Base-by-base conservation (phyloP, 116 monocot species). In the Zostera marina region DNA sequence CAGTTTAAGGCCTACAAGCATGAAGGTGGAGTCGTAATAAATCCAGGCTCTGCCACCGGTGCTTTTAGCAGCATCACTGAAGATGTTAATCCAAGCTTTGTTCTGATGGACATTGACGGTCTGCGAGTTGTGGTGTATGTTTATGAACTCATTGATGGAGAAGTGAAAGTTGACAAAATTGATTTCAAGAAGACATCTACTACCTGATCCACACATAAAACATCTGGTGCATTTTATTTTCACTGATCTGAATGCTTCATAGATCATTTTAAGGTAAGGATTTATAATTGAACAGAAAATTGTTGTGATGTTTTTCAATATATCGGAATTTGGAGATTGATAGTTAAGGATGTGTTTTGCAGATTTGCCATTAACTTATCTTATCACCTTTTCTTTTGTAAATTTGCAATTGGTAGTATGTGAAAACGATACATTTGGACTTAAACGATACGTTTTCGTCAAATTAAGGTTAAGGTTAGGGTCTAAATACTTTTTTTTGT, bases 1-100 rank as follows among this genome's bases (percentile, higher is more conserved):
- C 92, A 87, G 66, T 93, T 93, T 72, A 93, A 93, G 77, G 92
- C 92, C 10, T 93, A 94, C 75, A 94, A 88, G 73, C 94, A 94
- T 23, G 94, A 88, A 69, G 88, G 88, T 0, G 88, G 94, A n/a
- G 94, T 94, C 1, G 94, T 88, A 12, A 88, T 94, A 54, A 94
- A 94, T 65, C 94, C 94, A 0, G 94, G 88, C n/a, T 88, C 88
- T 9, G 94, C 84, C 9, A 94, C 94, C 0, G 88, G 84, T 24
- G 94, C 85, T 19, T 77, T 76, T 52, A 88, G 77, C 79, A 85
- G 88, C 74, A 80, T 94, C 61, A 88, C 84, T 9, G 81, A 88
- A 24, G 88, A 94, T 32, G 94, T 84, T 9, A 94, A 94, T 66
- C 84, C 94, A 1, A 88, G 93, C 47, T 93, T 93, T 25, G 93